A percentile compares a stretch with the other conserved stretches of the same genome.
phyloP scores from a whole-genome alignment of 2,329 filamentous ascomycete genomes.

The Pseudonectria buxi region DNA sequence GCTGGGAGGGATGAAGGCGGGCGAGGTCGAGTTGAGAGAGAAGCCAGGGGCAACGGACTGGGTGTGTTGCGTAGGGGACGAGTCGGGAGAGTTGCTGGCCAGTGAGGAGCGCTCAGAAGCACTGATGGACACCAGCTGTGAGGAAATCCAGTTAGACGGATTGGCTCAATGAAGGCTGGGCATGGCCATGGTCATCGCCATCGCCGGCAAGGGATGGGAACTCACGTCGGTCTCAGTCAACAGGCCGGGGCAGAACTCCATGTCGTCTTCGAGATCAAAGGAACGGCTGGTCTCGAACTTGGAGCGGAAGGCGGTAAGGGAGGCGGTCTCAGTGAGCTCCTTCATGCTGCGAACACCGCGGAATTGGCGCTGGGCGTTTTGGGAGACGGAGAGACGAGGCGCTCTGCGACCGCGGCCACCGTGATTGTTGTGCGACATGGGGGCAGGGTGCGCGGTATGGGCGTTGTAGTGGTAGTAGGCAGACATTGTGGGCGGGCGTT shows the following conservation, averaged over 20 bases:
- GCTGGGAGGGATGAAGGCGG: conserved; percentile 57
- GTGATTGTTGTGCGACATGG: conserved; percentile 69
- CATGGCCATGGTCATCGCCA: conserved; percentile 6
- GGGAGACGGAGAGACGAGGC: conserved; percentile 70
- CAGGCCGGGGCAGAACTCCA: conserved; percentile 90
- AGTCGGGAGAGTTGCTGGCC: conserved; percentile 87
- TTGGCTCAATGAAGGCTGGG: not conserved
- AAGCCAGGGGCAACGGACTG: conserved; percentile 72
- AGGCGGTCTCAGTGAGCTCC: conserved; percentile 72
- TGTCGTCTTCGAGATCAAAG: conserved; percentile 92
- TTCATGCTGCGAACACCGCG: conserved; percentile 80
- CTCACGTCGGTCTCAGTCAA: conserved; percentile 90
- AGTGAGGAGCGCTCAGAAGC: conserved; percentile 91
- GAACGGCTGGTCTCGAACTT: conserved; percentile 88
- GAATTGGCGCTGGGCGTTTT: conserved; percentile 82
- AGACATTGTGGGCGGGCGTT: conserved; percentile 44
- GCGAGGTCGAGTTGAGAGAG: conserved; percentile 62
- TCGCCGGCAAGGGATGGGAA: conserved; percentile 21
- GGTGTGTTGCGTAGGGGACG: conserved; percentile 84
- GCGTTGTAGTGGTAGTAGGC: conserved; percentile 57
- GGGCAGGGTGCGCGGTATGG: conserved; percentile 51
- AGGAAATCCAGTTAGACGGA: conserved; percentile 29
- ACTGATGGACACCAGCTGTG: conserved; percentile 83
- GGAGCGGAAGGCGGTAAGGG: conserved; percentile 70
- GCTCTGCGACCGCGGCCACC: conserved; percentile 79